Conservation (phyloP, 306 rosid genomes). For the Prunus kanzakura region DNA sequence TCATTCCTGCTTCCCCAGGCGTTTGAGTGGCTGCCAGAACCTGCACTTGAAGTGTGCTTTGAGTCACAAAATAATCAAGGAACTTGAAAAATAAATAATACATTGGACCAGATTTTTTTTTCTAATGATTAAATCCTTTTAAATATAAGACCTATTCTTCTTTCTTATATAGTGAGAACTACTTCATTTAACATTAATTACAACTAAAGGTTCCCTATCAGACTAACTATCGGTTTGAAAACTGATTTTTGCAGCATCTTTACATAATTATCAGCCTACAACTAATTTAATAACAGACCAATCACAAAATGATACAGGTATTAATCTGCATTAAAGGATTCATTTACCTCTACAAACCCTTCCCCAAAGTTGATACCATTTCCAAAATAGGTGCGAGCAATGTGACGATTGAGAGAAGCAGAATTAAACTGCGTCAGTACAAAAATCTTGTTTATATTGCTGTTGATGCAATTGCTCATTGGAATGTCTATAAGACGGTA, state of each 20-base stretch:
- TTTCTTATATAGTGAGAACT: not conserved
- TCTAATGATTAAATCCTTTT: not conserved
- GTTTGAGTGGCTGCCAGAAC: conserved; percentile 53
- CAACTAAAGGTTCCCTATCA: not conserved
- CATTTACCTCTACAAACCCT: conserved; percentile 48
- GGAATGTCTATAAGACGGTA: conserved; percentile 51
- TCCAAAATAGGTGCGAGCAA: conserved; percentile 48
- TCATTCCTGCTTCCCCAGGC: conserved; percentile 48
- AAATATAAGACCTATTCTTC: not conserved
- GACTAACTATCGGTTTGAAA: not conserved
- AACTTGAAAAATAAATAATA: not conserved
- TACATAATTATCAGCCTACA: not conserved
- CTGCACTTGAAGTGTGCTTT: conserved; percentile 18
- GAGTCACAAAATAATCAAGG: conserved; percentile 1
- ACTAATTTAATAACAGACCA: not conserved
- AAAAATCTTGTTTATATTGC: conserved; percentile 46
- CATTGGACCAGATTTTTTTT: not conserved
- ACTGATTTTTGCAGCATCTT: not conserved
- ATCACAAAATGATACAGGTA: not conserved
- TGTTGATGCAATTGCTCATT: conserved; percentile 51
- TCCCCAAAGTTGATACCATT: conserved; percentile 48
- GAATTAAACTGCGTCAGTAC: conserved; percentile 53
- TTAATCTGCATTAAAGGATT: not conserved
- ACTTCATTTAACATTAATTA: not conserved
- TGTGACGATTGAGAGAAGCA: conserved; percentile 45